Base-by-base conservation (phyloP, 2,329 filamentous ascomycete species). In the Rasamsonia emersonii region DNA sequence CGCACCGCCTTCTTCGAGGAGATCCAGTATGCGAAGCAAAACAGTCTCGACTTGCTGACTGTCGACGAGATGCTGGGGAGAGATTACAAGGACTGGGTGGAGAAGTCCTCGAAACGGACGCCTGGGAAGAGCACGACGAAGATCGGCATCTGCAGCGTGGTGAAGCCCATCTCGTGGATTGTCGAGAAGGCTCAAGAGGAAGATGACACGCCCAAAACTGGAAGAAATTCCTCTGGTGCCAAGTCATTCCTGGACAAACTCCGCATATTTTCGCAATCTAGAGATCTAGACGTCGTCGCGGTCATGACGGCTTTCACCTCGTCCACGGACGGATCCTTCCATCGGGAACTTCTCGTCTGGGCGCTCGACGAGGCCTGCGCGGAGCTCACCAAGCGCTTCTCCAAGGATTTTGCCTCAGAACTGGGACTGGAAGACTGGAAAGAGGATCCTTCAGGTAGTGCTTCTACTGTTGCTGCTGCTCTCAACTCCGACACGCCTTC, bases 21-120 rank as follows among this genome's bases (percentile, higher is more conserved):
- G 32, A 63, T 79, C 19, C 58, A 66, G 16, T 44, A 59, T 13
- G 70, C 74, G 3, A 79, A 78, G 51, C 59, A 64, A 27, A 62
- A 75, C 36, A 70, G 61, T 25, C 49, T 79, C 21, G 65, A 67
- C 24, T 51, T 62, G 2, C 51, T 80, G 15, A 64, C 58, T 8
- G 47, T 76, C 38, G 51, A 64, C 3, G 75, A 78, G 44, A 68
- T 77, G 13, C 51, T 79, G 35, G 63, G 67, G 23, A 73, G 77
- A 38, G 75, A 80, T 49, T 80, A 77, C 47, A 80, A 80, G 51
- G 60, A 71, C 30, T 80, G 75, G 75, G 60, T 59, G 1, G 70
- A 70, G 36, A 49, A 44, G 9, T 35, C 42, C 3, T 41, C 35
- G 15, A 39, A 51, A 7, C 5, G 10, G 2, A 30, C 18, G 13